Evolutionary conservation across 108 stramenopile genomes (phyloP).

Genomic region (Asterionellopsis glacialis): DNA sequence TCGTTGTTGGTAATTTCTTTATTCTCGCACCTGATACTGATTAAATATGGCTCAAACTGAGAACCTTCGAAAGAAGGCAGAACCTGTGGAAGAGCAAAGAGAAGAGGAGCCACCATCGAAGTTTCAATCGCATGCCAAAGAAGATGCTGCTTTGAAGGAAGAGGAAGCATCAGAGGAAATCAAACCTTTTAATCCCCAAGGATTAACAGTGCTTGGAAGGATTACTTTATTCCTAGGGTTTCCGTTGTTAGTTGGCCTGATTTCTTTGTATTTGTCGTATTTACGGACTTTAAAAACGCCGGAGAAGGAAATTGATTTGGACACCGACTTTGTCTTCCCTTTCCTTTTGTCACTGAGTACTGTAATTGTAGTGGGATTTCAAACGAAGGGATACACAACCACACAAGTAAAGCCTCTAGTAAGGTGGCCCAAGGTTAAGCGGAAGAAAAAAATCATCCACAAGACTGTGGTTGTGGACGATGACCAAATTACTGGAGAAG

Average conservation of each 20-base stretch:
- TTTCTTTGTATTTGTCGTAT: conserved; percentile 37
- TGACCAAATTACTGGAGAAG: conserved; percentile 5
- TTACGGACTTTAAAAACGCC: conserved; percentile 21
- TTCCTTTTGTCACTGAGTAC: conserved; percentile 42
- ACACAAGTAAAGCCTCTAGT: conserved; percentile 22
- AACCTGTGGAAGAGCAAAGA: too few species aligned
- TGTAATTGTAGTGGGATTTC: conserved; percentile 55
- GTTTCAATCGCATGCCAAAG: too few species aligned
- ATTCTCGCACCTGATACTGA: too few species aligned
- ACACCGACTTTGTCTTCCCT: conserved; percentile 54
- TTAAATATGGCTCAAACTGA: too few species aligned
- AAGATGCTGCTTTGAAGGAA: too few species aligned
- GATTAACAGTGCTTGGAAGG: conserved; percentile 4
- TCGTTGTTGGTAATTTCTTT: too few species aligned
- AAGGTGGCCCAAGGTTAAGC: conserved; percentile 49
- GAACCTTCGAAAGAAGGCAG: too few species aligned
- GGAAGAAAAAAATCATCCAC: conserved; percentile 34
- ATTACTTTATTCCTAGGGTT: conserved; percentile 41
- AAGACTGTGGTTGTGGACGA: conserved; percentile 15
- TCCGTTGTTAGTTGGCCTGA: conserved; percentile 35
- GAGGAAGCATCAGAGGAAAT: too few species aligned
- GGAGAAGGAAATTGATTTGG: conserved; percentile 30
- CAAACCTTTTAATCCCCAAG: too few species aligned
- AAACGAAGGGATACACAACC: conserved; percentile 43
- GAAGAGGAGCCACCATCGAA: too few species aligned